A percentile compares a stretch with the other conserved stretches of the same genome.
These are phyloP conservation scores for Salvia rosmarinus DNA, from an alignment of 257 asterid genomes.

Conservation along the genomic window DNA sequence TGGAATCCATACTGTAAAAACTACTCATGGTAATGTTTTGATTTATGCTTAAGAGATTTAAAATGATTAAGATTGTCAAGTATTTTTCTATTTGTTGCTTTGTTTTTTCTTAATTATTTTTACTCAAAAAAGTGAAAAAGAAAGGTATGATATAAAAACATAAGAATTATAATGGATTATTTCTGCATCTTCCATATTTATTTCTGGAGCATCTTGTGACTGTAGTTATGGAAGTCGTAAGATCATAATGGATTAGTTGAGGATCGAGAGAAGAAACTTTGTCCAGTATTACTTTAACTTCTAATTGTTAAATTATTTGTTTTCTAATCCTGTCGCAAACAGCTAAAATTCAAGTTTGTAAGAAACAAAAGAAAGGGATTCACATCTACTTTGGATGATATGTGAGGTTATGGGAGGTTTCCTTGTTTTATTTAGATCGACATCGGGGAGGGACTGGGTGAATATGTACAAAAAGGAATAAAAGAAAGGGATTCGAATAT, in stretches of 20 bases:
- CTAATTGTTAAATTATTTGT: neutral
- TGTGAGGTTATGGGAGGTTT: neutral
- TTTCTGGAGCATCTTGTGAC: conserved; percentile 8
- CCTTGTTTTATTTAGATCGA: conserved; percentile 9
- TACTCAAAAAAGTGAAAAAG: too few relatives aligned
- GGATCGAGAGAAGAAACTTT: conserved; percentile 7
- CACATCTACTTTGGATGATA: too few relatives aligned
- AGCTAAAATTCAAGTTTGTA: neutral
- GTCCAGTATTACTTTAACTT: neutral
- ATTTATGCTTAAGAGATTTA: conserved; percentile 17
- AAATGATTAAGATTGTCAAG: conserved; percentile 8
- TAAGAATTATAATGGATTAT: too few relatives aligned
- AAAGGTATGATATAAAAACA: too few relatives aligned
- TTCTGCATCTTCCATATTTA: too few relatives aligned
- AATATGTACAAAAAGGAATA: neutral
- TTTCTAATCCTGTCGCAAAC: conserved; percentile 14
- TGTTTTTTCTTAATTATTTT: conserved; percentile 7
- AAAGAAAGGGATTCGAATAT: neutral
- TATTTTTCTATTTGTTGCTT: neutral
- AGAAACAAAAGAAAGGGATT: too few relatives aligned
- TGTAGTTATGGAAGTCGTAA: conserved; percentile 11
- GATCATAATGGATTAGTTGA: conserved; percentile 15
- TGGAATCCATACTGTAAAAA: conserved; percentile 79
- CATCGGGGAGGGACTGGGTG: neutral
- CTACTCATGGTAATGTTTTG: conserved; percentile 67